phyloP scores from a whole-genome alignment of 306 rosid genomes.

The Gynostemma pentaphyllum region DNA sequence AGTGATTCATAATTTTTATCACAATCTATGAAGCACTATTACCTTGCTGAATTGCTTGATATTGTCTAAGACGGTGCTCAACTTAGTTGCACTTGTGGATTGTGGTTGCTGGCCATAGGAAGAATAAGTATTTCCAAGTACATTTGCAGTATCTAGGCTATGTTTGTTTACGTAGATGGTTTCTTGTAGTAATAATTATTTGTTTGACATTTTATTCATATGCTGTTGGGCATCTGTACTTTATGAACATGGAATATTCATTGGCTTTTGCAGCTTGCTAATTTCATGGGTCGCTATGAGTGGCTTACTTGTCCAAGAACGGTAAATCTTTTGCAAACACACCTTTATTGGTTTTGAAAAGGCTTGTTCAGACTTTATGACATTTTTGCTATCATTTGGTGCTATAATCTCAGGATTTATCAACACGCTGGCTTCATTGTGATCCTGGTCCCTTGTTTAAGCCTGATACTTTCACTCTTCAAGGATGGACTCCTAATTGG shows the following conservation, averaged over 20 bases:
- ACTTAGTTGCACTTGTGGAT: background rate
- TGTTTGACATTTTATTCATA: background rate
- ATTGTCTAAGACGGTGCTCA: background rate
- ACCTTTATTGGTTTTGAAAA: background rate
- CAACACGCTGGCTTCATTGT: slow-evolving; percentile 89
- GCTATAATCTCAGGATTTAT: slow-evolving; percentile 63
- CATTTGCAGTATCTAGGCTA: background rate
- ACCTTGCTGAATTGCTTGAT: background rate
- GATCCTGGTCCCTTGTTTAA: slow-evolving; percentile 84
- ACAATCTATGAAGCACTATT: background rate
- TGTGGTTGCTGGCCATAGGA: background rate
- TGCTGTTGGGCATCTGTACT: background rate
- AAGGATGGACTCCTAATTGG: slow-evolving; percentile 61
- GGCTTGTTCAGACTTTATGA: background rate
- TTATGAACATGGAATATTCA: slow-evolving; percentile 1
- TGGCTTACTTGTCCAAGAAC: slow-evolving; percentile 97
- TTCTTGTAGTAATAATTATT: background rate
- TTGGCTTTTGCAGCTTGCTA: slow-evolving; percentile 73
- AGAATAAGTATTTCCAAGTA: background rate
- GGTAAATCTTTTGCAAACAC: slow-evolving; percentile 33
- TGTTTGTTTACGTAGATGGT: background rate
- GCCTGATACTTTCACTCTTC: slow-evolving; percentile 48
- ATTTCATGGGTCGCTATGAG: slow-evolving; percentile 70
- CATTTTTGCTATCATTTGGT: slow-evolving; percentile 6
- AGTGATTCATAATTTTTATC: background rate